Base-by-base conservation (phyloP, 1,284 basidiomycete genomes). In the Austroboletus novae-zelandiae region DNA sequence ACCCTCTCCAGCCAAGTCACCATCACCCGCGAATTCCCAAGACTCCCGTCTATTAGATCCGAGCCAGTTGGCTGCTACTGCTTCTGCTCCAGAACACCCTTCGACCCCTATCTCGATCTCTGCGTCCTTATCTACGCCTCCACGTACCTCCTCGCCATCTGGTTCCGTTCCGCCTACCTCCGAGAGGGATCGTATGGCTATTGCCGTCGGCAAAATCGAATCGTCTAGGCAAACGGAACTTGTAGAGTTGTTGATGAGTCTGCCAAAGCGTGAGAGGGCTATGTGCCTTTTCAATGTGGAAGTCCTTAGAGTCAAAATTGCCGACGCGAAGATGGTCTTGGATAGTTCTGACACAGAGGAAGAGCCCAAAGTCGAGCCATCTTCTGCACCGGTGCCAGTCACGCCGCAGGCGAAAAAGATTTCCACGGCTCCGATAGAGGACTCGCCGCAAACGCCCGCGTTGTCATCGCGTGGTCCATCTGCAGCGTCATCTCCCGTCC, bases 281-380 rank as follows among this genome's bases (percentile, higher is more conserved):
- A 78, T 95, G 80, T 93, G 90, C 68, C 74, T 95, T 39, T 95
- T 95, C 77, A 95, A 93, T 59, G 75, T 77, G 9, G 91, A 94
- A 57, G 79, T 91, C 35, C 75, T 95, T 31, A 78, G 83, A 47
- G 75, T 74, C 20, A 95, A 95, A 70, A 75, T 95, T 13, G 80
- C 79, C 2, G 92, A 93, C 59, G 93, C 93, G 9, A 88, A 85
- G 71, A 75, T 81, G 59, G 87, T 95, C 15, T 70, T 92, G 47
- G 87, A 90, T 36, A 86, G 81, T 47, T 81, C 81, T 20, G 85
- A 84, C 23, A 78, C 71, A 15, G 81, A 79, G 9, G 79, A 76
- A 10, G 74, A 74, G 44, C 59, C 67, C n/a, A 64, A 63, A 40
- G 59, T 52, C 61, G 56, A 58, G 25, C 27, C 54, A 0, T 52